Evolutionary conservation across 129 eudicot genomes (phyloP).

Genomic region (Glebionis coronaria): DNA sequence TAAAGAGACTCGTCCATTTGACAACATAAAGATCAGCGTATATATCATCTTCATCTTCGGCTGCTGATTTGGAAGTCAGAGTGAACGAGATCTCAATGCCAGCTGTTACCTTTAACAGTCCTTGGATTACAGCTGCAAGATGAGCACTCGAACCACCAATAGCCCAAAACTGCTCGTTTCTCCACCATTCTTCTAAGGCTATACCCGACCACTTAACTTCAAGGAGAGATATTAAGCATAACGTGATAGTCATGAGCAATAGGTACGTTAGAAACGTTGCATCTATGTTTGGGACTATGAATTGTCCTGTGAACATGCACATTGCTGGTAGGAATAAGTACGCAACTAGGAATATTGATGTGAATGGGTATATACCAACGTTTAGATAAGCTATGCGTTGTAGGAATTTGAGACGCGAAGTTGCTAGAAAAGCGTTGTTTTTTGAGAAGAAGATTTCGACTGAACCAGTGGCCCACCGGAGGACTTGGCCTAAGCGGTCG

Average conservation of each 20-base stretch:
- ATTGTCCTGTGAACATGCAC: conserved; percentile 8
- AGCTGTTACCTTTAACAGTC: conserved; percentile 77
- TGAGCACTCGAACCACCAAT: conserved; percentile 93
- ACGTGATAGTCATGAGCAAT: conserved; percentile 49
- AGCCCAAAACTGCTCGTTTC: conserved; percentile 89
- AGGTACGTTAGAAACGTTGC: conserved; percentile 53
- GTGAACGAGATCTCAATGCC: conserved; percentile 86
- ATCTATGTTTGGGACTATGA: conserved; percentile 22
- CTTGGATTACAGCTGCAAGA: conserved; percentile 80
- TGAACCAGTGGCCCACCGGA: conserved; percentile 17
- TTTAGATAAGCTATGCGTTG: conserved; percentile 16
- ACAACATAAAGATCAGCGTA: conserved; percentile 55
- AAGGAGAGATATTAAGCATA: conserved; percentile 61
- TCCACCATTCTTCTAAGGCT: conserved; percentile 79
- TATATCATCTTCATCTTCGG: conserved; percentile 6
- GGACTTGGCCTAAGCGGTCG: conserved; percentile 10
- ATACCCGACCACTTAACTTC: conserved; percentile 94
- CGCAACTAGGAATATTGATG: not conserved
- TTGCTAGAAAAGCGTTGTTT: conserved; percentile 11
- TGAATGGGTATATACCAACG: conserved; percentile 12
- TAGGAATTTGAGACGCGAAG: not conserved
- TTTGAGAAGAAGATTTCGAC: conserved; percentile 14
- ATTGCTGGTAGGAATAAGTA: conserved; percentile 14
- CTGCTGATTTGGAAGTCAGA: conserved; percentile 64
- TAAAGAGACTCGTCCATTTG: conserved; percentile 73